Conservation (phyloP, 169 alveolate genomes). For the Eimeria maxima region DNA sequence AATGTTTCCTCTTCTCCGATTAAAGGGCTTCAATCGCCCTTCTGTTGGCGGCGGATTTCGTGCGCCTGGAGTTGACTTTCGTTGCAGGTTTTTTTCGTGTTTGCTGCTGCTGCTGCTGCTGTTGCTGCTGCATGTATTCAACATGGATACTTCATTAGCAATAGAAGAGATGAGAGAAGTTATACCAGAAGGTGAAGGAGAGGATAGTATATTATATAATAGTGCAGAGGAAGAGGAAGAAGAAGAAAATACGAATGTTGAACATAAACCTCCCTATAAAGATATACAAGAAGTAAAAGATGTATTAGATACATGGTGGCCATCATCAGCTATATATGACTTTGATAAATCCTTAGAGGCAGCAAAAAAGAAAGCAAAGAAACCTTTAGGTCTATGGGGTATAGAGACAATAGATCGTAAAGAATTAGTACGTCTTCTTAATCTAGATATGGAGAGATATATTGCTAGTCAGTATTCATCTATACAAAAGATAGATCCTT, state of each 20-base stretch:
- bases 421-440: not conserved
- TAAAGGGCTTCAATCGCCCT: no score
- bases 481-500: not conserved
- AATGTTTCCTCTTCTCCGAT: no score
- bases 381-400: constrained; percentile 36
- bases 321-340: not conserved
- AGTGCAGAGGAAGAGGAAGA: not conserved
- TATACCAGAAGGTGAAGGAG: not conserved
- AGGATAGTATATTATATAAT: not conserved
- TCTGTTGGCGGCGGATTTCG: no score
- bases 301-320: constrained; percentile 44
- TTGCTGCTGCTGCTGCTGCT: not conserved
- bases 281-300: not conserved
- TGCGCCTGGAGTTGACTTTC: no score
- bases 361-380: not conserved
- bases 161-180: not conserved
- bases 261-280: not conserved
- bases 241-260: not conserved
- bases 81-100: not conserved
- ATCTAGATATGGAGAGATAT: constrained; percentile 14
- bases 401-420: constrained; percentile 3
- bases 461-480: not conserved
- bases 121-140: not conserved
- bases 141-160: not conserved
- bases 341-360: not conserved